Conservation (phyloP, 2,329 filamentous ascomycete species). For the Microsporum audouinii region DNA sequence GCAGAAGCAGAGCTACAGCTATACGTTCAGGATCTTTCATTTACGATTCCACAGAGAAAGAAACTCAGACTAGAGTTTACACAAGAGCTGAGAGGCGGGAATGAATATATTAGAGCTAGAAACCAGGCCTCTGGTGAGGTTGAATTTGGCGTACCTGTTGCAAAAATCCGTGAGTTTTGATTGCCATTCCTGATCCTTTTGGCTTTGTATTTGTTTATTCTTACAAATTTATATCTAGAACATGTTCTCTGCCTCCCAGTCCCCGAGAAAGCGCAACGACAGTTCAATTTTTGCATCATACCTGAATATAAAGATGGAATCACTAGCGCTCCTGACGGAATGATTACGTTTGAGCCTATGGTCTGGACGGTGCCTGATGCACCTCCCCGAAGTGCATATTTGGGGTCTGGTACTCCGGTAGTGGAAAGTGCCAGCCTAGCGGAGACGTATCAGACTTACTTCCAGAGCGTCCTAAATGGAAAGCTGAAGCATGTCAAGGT, state of each 20-base stretch:
- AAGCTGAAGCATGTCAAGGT: constrained; percentile 38
- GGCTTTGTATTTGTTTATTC: background rate
- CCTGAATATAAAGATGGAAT: constrained; percentile 43
- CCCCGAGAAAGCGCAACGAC: constrained; percentile 52
- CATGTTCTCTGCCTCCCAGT: constrained; percentile 52
- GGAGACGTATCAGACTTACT: constrained; percentile 36
- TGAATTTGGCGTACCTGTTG: constrained; percentile 43
- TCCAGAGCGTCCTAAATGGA: constrained; percentile 38
- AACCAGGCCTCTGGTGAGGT: constrained; percentile 42
- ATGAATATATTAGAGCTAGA: constrained; percentile 36
- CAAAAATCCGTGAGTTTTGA: constrained; percentile 36
- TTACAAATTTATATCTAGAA: constrained; percentile 23
- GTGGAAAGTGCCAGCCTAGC: constrained; percentile 30
- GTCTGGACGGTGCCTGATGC: constrained; percentile 51
- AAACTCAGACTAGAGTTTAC: constrained; percentile 52
- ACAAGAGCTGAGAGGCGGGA: constrained; percentile 13
- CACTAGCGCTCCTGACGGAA: constrained; percentile 33
- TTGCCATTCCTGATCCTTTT: background rate
- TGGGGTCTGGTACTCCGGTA: constrained; percentile 34
- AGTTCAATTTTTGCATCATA: constrained; percentile 52
- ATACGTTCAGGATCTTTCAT: constrained; percentile 46
- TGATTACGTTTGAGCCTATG: constrained; percentile 41
- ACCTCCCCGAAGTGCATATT: constrained; percentile 34
- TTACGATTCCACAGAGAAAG: constrained; percentile 52
- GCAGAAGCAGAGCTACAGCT: constrained; percentile 29